phyloP scores from a whole-genome alignment of 176 grass and related monocot species.

The Carex scoparia region DNA sequence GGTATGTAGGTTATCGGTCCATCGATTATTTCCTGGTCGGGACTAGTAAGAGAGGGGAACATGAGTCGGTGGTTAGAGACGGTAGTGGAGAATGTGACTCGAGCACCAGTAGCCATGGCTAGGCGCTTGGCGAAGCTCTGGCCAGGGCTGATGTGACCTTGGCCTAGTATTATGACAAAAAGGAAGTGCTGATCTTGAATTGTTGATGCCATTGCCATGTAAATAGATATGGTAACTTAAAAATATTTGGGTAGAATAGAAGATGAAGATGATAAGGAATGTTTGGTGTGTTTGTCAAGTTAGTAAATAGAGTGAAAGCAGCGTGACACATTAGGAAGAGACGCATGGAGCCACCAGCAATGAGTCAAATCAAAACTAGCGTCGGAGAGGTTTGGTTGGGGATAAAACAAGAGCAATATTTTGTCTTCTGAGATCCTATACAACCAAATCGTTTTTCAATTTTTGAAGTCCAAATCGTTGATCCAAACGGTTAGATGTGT shows the following conservation, averaged over 20 bases:
- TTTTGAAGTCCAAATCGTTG: too few relatives aligned
- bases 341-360: too few relatives aligned
- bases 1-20: conserved; percentile 26
- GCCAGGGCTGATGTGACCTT: conserved; percentile 33
- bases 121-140: conserved; percentile 22
- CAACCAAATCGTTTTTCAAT: too few relatives aligned
- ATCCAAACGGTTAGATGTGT: too few relatives aligned
- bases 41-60: conserved; percentile 13
- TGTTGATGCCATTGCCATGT: background rate
- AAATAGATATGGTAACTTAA: too few relatives aligned
- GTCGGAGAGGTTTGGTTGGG: too few relatives aligned
- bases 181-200: background rate
- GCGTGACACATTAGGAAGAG: background rate
- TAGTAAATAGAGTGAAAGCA: background rate
- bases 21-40: background rate
- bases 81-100: conserved; percentile 40
- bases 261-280: background rate
- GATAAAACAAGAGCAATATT: too few relatives aligned
- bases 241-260: background rate
- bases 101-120: background rate
- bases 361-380: too few relatives aligned
- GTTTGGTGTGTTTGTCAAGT: background rate
- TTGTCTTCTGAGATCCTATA: too few relatives aligned
- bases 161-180: background rate
- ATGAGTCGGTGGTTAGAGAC: conserved; percentile 25